A percentile compares a stretch with the other conserved stretches of the same genome.
Evolutionary conservation across 2,329 filamentous ascomycete species (phyloP).

Genomic region (Aspergillus thermomutatus): DNA sequence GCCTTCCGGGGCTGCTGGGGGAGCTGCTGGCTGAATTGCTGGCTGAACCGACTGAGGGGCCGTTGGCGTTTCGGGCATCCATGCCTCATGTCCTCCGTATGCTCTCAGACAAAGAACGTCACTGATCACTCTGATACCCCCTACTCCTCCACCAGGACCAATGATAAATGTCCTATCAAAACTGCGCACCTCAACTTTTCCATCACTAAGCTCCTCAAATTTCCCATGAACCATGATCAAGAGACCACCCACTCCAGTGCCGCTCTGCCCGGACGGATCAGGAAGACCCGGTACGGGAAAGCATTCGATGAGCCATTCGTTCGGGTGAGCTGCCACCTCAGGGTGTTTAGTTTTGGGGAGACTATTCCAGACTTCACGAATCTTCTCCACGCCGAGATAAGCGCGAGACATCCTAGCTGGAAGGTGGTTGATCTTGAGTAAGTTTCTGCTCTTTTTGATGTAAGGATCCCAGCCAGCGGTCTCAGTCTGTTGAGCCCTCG

Average conservation of each 20-base stretch:
- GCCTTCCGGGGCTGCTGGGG: constrained; percentile 32
- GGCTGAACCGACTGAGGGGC: constrained; percentile 10
- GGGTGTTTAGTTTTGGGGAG: constrained; percentile 75
- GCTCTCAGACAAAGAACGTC: constrained; percentile 74
- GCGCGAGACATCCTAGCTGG: constrained; percentile 62
- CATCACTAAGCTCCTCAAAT: constrained; percentile 68
- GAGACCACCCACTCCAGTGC: constrained; percentile 70
- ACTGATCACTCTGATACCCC: constrained; percentile 70
- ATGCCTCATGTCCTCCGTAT: constrained; percentile 57
- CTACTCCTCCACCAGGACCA: constrained; percentile 66
- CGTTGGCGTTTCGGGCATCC: constrained; percentile 40
- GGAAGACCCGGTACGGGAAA: constrained; percentile 68
- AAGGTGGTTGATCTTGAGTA: constrained; percentile 64
- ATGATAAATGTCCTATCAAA: constrained; percentile 81
- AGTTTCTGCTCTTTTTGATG: constrained; percentile 73
- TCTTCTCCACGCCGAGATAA: constrained; percentile 62
- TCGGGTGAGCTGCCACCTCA: constrained; percentile 61
- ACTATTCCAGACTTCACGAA: constrained; percentile 64
- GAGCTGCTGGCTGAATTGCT: constrained; percentile 21
- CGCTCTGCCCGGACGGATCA: constrained; percentile 63
- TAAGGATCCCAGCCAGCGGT: constrained; percentile 65
- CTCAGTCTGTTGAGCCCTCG: constrained; percentile 50
- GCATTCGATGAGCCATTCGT: constrained; percentile 81
- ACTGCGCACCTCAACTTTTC: constrained; percentile 62
- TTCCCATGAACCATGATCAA: constrained; percentile 78